Evolutionary conservation across 805 yeast species (phyloP), one percentile per base, ranked within the genome.

Genomic region (Tetrapisispora pingtungensis): DNA sequence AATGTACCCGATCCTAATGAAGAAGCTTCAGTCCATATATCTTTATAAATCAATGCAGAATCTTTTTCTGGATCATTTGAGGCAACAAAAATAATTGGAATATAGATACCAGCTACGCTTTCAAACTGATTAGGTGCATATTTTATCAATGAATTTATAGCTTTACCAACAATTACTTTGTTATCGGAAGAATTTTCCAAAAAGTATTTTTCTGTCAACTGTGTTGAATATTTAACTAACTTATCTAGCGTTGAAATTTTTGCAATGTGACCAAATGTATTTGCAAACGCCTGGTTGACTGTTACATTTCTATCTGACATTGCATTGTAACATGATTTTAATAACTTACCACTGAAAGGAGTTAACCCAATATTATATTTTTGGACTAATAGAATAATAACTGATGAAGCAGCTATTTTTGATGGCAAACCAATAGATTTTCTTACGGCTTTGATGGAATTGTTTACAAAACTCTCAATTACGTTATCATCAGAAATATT

Each of bases 341-440:
- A 63, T 7, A 90, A 62, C n/a, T 67, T 63, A 45, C 81, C 86
- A 12, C 85, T 82, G 54, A 75, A 75, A 1, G 73, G 71, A n/a
- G 57, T 56, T 8, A 72, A 55, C 13, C 65, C 48, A 7, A 61
- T 56, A 0, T 77, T 68, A 52, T 82, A 80, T 48, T 81, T 74
- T 10, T 77, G 66, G 0, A 84, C 74, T 39, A 87, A 59, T 17
- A 77, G 72, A 7, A 81, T 85, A 10, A 89, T 60, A 0, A 88
- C 80, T 49, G 79, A 74, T 5, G 95, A 77, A 0, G 90, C 88
- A 20, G 89, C 86, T 0, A 84, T 87, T 56, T 90, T 87, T 0
- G 97, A 86, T 0, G 97, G 97, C 13, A 93, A 68, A 0, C 97
- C 97, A 18, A 89, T 84, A 0, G 94, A 76, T 45, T 69, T 73